A percentile compares a stretch with the other conserved stretches of the same genome.
Conservation (phyloP, 495 filamentous ascomycete species). For the Jackrogersella minutella region DNA sequence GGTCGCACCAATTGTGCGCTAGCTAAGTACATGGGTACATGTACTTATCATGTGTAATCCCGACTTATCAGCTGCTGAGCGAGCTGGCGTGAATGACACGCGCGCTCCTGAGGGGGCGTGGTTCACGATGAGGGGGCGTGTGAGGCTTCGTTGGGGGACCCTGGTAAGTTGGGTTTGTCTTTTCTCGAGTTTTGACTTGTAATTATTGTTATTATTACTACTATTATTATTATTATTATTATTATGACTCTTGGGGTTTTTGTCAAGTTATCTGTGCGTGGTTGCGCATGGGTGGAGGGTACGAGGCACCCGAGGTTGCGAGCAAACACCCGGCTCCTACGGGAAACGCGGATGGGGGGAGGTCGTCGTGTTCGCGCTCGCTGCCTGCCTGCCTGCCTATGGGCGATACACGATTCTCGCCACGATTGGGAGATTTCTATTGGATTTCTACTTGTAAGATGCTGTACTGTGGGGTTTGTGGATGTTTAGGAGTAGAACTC, state of each 20-base stretch:
- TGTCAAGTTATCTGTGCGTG: background rate
- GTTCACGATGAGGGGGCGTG: background rate
- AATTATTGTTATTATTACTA: background rate
- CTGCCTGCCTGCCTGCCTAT: background rate
- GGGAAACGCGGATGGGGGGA: slow-evolving; percentile 9
- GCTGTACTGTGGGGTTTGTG: too few species aligned
- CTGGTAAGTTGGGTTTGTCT: too few species aligned
- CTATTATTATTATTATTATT: too few species aligned
- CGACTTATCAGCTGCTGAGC: background rate
- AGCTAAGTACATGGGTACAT: too few species aligned
- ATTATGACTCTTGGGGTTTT: too few species aligned
- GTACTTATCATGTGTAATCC: too few species aligned
- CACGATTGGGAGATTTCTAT: too few species aligned
- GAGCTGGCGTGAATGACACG: slow-evolving; percentile 26
- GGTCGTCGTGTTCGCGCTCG: background rate
- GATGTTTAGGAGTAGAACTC: too few species aligned
- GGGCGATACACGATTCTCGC: background rate
- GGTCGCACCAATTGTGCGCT: background rate
- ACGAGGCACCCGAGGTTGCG: slow-evolving; percentile 1
- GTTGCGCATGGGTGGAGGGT: background rate
- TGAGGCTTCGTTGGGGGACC: too few species aligned
- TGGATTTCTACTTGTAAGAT: too few species aligned
- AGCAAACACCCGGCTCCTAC: slow-evolving; percentile 8
- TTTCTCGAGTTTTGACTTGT: too few species aligned
- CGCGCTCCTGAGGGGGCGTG: background rate